phyloP scores from a whole-genome alignment of 2,329 filamentous ascomycete genomes.

The Aspergillus awamori region DNA sequence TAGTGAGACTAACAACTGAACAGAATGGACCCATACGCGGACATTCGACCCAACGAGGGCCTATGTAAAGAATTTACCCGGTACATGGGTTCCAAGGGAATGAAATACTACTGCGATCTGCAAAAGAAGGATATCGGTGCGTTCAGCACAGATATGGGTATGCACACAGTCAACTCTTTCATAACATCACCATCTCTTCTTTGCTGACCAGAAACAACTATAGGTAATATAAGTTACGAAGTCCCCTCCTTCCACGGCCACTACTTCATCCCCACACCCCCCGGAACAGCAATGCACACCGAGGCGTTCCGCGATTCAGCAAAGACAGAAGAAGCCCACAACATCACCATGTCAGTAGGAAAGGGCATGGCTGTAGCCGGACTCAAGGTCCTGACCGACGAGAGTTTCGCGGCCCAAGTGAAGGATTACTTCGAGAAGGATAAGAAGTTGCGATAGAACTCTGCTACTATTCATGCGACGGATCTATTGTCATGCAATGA shows the following conservation, averaged over 20 bases:
- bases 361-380: background rate
- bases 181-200: rapidly evolving
- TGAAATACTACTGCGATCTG: background rate
- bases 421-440: background rate
- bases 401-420: background rate
- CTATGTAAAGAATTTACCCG: background rate
- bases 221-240: background rate
- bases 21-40: background rate
- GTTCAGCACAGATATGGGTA: no score
- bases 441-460: background rate
- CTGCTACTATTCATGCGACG: no score
- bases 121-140: background rate
- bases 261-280: background rate
- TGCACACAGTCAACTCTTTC: no score
- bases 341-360: background rate
- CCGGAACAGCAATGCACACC: background rate
- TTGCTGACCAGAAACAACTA: no score
- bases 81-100: background rate
- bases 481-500: no score
- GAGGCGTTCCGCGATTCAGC: background rate
- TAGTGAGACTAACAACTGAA: background rate
- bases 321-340: background rate
- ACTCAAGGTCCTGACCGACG: background rate
- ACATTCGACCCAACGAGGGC: background rate
- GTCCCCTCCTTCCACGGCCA: background rate